Evolutionary conservation across 1,284 basidiomycete species (phyloP).

Genomic region (Lentinula novae-zelandiae): DNA sequence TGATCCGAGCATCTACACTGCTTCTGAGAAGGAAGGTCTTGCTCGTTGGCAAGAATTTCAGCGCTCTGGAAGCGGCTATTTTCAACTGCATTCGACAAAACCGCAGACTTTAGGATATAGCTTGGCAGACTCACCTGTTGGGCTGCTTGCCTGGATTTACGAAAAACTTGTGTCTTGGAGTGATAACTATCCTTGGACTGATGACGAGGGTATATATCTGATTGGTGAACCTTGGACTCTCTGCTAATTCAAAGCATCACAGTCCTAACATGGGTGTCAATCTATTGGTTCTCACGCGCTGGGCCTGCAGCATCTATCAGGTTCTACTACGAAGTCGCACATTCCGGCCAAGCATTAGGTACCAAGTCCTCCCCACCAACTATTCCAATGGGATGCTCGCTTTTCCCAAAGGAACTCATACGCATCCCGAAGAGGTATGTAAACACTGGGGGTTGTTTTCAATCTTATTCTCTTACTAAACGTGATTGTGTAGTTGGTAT

Average conservation of each 20-base stretch:
- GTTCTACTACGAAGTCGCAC: conserved; percentile 9
- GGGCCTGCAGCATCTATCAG: conserved; percentile 8
- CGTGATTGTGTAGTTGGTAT: neutral
- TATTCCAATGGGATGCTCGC: conserved; percentile 4
- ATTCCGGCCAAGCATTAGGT: neutral
- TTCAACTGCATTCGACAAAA: conserved; percentile 40
- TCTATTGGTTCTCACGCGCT: conserved; percentile 9
- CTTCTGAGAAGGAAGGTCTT: neutral
- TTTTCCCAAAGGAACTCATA: conserved; percentile 8
- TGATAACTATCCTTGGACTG: conserved; percentile 24
- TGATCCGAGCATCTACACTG: neutral
- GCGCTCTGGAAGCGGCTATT: conserved; percentile 26
- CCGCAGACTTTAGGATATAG: conserved; percentile 54
- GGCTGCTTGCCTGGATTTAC: conserved; percentile 55
- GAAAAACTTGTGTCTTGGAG: conserved; percentile 50
- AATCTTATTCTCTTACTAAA: neutral
- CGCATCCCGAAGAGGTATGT: conserved; percentile 1
- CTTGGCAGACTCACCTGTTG: conserved; percentile 50
- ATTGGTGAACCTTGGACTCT: neutral
- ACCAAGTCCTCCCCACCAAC: neutral
- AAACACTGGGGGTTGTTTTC: no score
- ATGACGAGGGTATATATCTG: conserved; percentile 5
- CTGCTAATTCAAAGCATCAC: neutral
- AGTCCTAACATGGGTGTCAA: conserved; percentile 12
- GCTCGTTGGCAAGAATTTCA: neutral